Conservation (phyloP, 1,284 basidiomycete species). For the Moesziomyces sp. region DNA sequence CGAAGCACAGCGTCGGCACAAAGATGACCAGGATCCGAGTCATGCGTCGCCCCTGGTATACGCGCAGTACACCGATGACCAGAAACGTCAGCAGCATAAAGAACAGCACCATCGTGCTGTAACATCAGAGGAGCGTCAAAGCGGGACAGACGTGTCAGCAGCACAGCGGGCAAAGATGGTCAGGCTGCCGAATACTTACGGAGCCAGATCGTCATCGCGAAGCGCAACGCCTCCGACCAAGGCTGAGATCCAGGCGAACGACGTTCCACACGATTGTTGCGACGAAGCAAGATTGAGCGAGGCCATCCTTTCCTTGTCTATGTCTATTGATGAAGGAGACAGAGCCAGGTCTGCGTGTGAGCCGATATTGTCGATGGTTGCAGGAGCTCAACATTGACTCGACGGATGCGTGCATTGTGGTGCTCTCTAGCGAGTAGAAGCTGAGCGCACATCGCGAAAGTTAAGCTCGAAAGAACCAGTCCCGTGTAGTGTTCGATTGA, state of each 20-base stretch:
- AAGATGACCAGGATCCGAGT: constrained; percentile 24
- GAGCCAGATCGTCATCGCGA: constrained; percentile 26
- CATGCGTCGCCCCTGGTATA: constrained; percentile 8
- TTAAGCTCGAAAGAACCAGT: too few species aligned
- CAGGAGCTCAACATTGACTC: too few species aligned
- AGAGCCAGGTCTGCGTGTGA: too few species aligned
- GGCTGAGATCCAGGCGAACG: constrained; percentile 31
- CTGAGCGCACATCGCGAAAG: too few species aligned
- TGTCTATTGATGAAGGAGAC: too few species aligned
- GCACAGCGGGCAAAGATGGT: not conserved
- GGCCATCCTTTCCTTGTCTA: too few species aligned
- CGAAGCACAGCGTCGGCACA: constrained; percentile 20
- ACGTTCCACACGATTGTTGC: constrained; percentile 15
- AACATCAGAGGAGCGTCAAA: too few species aligned
- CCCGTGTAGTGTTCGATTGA: too few species aligned
- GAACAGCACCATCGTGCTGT: constrained; percentile 24
- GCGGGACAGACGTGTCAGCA: not conserved
- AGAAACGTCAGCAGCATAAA: constrained; percentile 28
- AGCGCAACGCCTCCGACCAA: constrained; percentile 36
- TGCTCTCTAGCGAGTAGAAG: too few species aligned
- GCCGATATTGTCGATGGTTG: too few species aligned
- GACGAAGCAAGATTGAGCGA: too few species aligned
- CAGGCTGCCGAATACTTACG: constrained; percentile 17
- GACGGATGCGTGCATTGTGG: too few species aligned
- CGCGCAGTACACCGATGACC: constrained; percentile 18